phyloP scores from a whole-genome alignment of 768 basidiomycete genomes.

The Trametes coccinea region DNA sequence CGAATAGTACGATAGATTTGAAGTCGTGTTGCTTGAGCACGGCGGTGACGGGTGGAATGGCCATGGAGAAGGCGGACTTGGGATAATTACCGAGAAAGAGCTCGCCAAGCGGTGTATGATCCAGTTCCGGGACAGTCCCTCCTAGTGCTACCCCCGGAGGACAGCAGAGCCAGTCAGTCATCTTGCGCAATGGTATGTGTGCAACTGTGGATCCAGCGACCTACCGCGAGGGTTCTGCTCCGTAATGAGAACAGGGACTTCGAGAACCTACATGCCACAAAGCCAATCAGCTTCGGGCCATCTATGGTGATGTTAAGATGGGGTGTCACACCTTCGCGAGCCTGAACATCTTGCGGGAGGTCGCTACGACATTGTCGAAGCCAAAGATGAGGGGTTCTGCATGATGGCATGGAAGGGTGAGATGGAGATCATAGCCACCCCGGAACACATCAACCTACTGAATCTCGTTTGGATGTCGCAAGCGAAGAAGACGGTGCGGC shows the following conservation, averaged over 20 bases:
- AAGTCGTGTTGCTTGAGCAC: slow-evolving; percentile 50
- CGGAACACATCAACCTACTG: slow-evolving; percentile 42
- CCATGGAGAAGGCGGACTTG: slow-evolving; percentile 88
- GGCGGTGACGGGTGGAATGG: slow-evolving; percentile 61
- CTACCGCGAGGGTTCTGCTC: slow-evolving; percentile 82
- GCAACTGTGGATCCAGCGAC: slow-evolving; percentile 9
- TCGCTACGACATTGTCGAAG: slow-evolving; percentile 69
- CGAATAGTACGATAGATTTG: slow-evolving; percentile 72
- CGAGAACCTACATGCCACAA: slow-evolving; percentile 57
- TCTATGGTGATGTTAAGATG: not conserved
- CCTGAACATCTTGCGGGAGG: slow-evolving; percentile 75
- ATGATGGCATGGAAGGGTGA: not conserved
- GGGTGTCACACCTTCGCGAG: slow-evolving; percentile 57
- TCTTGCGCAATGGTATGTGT: not conserved
- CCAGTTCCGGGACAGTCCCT: slow-evolving; percentile 62
- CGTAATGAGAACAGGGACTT: slow-evolving; percentile 74
- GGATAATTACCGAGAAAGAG: slow-evolving; percentile 63
- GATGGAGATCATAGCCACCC: not conserved
- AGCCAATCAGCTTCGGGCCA: not conserved
- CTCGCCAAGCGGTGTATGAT: slow-evolving; percentile 51
- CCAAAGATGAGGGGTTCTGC: slow-evolving; percentile 57
- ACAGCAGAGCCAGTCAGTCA: not conserved
- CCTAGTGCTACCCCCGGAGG: slow-evolving; percentile 56
- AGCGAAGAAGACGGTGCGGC: slow-evolving; percentile 61
- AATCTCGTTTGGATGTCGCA: slow-evolving; percentile 85